Evolutionary conservation across 176 grass and related monocot genomes (phyloP), one percentile per base, ranked within the genome.

Genomic region (Eragrostis nindensis): DNA sequence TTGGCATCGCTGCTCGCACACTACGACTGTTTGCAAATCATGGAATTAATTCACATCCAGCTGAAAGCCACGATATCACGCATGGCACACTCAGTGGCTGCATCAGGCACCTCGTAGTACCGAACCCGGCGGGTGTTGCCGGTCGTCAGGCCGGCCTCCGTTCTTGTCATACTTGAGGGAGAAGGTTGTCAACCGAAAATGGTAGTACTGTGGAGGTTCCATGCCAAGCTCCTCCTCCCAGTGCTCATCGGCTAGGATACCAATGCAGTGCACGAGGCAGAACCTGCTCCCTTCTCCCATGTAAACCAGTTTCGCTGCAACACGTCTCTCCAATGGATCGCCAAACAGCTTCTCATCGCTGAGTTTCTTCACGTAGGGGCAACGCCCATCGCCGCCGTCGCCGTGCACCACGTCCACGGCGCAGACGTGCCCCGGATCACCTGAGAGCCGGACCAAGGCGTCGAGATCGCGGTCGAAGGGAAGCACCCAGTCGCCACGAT

Each of bases 281-380:
- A 68, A 79, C 9, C 39, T 11, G 62, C 47, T 67, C 0, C 21
- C 14, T 18, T 26, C 10, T 78, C 45, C 76, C 42, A 77, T 77
- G 25, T 21, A 18, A 6, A 77, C 57, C 10, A 77, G 74, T 41
- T 24, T 77, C 25, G 57, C 57, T 27, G 57, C 74, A 7, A 77
- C 24, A 17, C 47, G 57, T 15, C 63, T 41, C 62, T 54, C 62
- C 3, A 10, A 46, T 10, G 67, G 62, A 26, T 67, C 46, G 11
- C 76, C 52, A 7, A 67, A 54, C 13, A 79, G 19, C 27, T 19
- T 79, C 47, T 79, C 76, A 45, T 67, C 39, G 62, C 62, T 6
- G 62, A 79, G 29, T 19, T 67, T 79, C 46, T 67, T 79, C 46
- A 29, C 0, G 32, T 36, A 1, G 32, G 12, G 46, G 30, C 60